Evolutionary conservation across 2,329 filamentous ascomycete species (phyloP).

Genomic region (Trichoderma sp.): DNA sequence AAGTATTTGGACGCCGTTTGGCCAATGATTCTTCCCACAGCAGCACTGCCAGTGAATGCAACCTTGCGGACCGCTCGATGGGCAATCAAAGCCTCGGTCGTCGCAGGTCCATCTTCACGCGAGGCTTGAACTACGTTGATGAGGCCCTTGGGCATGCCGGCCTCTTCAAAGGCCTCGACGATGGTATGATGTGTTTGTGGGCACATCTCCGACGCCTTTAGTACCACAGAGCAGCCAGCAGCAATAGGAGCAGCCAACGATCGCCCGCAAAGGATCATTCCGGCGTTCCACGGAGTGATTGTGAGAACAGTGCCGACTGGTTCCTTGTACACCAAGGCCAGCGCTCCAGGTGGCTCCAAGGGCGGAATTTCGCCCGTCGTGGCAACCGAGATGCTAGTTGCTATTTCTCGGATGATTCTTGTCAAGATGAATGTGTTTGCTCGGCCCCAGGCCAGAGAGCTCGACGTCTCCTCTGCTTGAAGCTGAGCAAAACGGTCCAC

Average conservation of each 20-base stretch:
- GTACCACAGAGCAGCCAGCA: conserved; percentile 27
- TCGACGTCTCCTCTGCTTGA: conserved; percentile 55
- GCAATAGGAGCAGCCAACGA: not conserved
- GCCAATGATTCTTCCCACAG: conserved; percentile 46
- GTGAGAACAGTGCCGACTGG: conserved; percentile 77
- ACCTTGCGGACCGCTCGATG: conserved; percentile 43
- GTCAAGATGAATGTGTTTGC: conserved; percentile 43
- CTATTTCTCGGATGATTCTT: conserved; percentile 46
- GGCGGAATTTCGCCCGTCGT: conserved; percentile 10
- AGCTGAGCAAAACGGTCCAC: conserved; percentile 62
- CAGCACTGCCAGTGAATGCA: conserved; percentile 48
- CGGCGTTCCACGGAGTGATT: conserved; percentile 67
- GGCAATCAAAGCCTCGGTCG: conserved; percentile 42
- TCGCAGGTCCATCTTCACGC: conserved; percentile 37
- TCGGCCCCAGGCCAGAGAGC: conserved; percentile 41
- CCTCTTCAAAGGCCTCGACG: conserved; percentile 41
- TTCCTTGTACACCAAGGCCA: conserved; percentile 52
- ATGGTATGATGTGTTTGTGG: conserved; percentile 39
- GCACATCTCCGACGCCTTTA: conserved; percentile 39
- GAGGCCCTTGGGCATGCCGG: conserved; percentile 45
- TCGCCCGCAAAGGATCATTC: not conserved
- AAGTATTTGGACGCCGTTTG: conserved; percentile 40
- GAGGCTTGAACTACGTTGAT: conserved; percentile 42
- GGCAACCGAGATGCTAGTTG: conserved; percentile 41
- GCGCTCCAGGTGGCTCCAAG: not conserved